Percentiles rank a stretch among this genome's conserved stretches.
These are phyloP conservation scores for Canavalia gladiata DNA, from an alignment of 306 rosid genomes.

Conservation along the genomic window DNA sequence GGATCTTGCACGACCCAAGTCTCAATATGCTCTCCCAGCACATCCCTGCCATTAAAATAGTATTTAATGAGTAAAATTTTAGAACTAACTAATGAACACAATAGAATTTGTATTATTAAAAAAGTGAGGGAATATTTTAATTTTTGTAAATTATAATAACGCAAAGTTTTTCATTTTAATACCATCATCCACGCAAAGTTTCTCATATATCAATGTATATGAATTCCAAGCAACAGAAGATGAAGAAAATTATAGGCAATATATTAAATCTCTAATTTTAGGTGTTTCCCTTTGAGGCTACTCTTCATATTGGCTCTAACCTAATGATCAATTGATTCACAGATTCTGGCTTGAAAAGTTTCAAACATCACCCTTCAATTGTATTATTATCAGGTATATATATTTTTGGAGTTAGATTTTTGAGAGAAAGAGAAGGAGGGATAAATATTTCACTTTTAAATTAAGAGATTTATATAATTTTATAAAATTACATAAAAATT, in stretches of 20 bases:
- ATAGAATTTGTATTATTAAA: not conserved
- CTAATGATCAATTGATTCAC: no score
- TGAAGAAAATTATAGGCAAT: not conserved
- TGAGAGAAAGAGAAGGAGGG: no score
- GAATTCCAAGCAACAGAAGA: not conserved
- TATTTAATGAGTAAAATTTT: not conserved
- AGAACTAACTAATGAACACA: slow-evolving; percentile 8
- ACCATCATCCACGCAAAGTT: not conserved
- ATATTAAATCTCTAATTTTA: not conserved
- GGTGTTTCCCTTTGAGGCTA: not conserved
- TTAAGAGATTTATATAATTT: no score
- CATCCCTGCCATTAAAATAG: slow-evolving; percentile 54
- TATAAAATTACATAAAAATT: no score
- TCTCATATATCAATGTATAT: not conserved
- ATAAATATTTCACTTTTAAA: no score
- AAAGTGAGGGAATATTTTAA: slow-evolving; percentile 28
- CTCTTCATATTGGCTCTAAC: no score
- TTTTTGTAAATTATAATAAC: slow-evolving; percentile 1
- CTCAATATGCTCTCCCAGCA: slow-evolving; percentile 76
- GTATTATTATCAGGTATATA: no score
- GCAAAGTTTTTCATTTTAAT: slow-evolving; percentile 1
- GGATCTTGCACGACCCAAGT: slow-evolving; percentile 63
- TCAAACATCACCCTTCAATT: no score
- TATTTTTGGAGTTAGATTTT: no score
- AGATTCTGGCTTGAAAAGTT: no score